These are phyloP conservation scores for Blastocystis sp. DNA, from an alignment of 352 stramenopile species.

Conservation along the genomic window DNA sequence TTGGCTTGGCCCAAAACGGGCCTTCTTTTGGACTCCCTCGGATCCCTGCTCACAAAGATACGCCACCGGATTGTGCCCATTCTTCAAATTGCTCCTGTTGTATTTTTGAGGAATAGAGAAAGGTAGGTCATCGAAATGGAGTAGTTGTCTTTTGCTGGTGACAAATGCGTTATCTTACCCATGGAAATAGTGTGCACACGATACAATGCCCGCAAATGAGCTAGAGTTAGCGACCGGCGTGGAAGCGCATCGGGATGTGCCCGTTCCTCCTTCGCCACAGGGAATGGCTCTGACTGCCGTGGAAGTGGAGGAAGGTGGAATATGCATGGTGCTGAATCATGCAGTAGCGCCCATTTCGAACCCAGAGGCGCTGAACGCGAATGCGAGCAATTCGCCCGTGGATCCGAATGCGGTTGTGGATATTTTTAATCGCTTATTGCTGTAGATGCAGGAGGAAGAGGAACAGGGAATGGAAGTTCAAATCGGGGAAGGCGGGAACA, in stretches of 20 bases:
- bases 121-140: background rate
- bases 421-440: background rate
- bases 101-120: background rate
- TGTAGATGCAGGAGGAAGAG: slow-evolving; percentile 29
- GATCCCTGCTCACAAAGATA: background rate
- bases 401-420: slow-evolving; percentile 20
- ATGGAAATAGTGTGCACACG: background rate
- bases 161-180: background rate
- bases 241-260: background rate
- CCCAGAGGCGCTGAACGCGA: background rate
- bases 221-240: background rate
- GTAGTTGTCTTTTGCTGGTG: background rate
- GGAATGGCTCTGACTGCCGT: background rate
- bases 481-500: slow-evolving; percentile 52
- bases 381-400: background rate
- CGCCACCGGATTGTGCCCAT: background rate
- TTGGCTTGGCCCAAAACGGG: background rate
- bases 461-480: background rate
- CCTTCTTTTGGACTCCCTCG: slow-evolving; percentile 1
- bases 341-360: background rate
- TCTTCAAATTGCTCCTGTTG: background rate
- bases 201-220: background rate
- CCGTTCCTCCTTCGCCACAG: background rate
- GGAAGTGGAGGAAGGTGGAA: background rate
- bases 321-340: background rate